Evolutionary conservation across 257 asterid genomes (phyloP), one percentile per base, ranked within the genome.

Genomic region (Ilex asprella): DNA sequence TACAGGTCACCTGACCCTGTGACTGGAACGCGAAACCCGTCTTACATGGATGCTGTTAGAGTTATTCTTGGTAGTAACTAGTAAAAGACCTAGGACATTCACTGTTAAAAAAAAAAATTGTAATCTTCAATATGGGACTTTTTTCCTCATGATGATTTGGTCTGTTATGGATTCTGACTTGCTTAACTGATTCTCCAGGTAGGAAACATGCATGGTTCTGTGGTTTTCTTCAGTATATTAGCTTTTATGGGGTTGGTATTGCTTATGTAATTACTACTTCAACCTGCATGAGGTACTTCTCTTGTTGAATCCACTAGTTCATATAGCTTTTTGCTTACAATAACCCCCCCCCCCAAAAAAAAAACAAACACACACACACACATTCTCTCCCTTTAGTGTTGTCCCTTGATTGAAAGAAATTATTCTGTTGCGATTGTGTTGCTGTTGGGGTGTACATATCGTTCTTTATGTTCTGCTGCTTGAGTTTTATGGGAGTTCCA

Each of bases 1-100:
- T 84, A 85, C 76, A 62, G 63, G 35, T 69, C 83, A 2, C 77
- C 80, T 16, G 72, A 85, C 62, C 54, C 63, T 29, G 60, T 68
- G n/a, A 15, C 46, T 49, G 76, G 68, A 16, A 11, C 70, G 10
- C 68, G 76, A 50, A 80, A 84, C 67, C 79, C 67, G 43, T 81
- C 87, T 14, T 46, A 46, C 52, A 46, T 46, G n/a, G 52, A 46
- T 46, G 52, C 52, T 46, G 52, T 46, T 10, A 46, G 52, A 46
- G 52, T 46, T 10, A 7, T 46, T 46, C 52, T 46, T 46, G 52
- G 52, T 46, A 46, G 52, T 3, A 46, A 35, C 27, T 21, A 21
- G 7, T 41, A 11, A 41, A 1, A 46, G 10, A 10, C 11, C 13
- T 2, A 3, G 0, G n/a, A 10, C 6, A 46, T 46, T 46, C 6